These are phyloP conservation scores for Thymus mandschuricus DNA, from an alignment of 257 asterid species.

Conservation along the genomic window DNA sequence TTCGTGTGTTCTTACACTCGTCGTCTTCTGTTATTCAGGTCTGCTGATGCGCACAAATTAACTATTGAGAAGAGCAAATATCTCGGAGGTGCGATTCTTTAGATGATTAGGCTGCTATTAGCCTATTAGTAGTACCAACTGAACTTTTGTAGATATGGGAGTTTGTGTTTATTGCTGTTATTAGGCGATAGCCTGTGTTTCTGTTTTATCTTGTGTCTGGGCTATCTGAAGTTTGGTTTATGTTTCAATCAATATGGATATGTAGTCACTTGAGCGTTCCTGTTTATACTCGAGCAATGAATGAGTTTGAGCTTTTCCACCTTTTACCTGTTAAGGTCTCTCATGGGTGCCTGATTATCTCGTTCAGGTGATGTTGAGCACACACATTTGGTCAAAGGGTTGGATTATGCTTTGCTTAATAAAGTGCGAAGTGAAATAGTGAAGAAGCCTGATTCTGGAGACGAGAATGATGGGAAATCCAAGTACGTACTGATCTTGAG, in stretches of 20 bases:
- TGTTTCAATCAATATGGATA: constrained; percentile 19
- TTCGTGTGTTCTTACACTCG: constrained; percentile 16
- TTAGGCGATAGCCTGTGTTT: not conserved
- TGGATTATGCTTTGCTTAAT: constrained; percentile 95
- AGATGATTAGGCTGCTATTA: constrained; percentile 8
- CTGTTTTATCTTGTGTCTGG: constrained; percentile 7
- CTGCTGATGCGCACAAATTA: constrained; percentile 91
- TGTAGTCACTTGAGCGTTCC: not conserved
- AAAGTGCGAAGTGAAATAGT: constrained; percentile 96
- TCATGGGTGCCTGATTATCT: constrained; percentile 36
- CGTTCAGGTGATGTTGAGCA: constrained; percentile 97
- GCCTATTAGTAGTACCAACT: not conserved
- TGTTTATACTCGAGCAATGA: constrained; percentile 8
- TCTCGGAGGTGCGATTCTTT: constrained; percentile 81
- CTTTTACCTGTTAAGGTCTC: constrained; percentile 15
- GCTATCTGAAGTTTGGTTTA: not conserved
- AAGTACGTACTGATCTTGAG: constrained; percentile 44
- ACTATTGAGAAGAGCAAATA: constrained; percentile 99
- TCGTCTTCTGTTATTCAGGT: constrained; percentile 43
- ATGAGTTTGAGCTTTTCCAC: constrained; percentile 27
- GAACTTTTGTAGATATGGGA: not conserved
- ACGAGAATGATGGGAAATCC: constrained; percentile 68
- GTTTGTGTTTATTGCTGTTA: constrained; percentile 8
- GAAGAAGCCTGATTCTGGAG: constrained; percentile 85
- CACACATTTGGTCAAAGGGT: constrained; percentile 96